Evolutionary conservation across 2,329 filamentous ascomycete species (phyloP).

Genomic region (Ophiostoma triangulosporum): DNA sequence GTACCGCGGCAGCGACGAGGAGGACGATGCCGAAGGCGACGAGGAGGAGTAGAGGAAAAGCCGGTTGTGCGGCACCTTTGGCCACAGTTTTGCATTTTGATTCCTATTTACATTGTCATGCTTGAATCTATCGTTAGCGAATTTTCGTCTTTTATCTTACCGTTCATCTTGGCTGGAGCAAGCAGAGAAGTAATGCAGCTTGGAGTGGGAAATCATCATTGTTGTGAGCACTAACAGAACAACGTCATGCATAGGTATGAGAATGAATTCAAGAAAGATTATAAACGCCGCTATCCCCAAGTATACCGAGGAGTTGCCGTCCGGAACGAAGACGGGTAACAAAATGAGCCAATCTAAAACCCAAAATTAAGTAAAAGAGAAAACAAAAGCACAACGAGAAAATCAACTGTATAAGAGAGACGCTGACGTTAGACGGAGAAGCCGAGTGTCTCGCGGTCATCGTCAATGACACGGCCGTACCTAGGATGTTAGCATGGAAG

Average conservation of each 20-base stretch:
- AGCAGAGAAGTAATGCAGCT: too few relatives aligned
- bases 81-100: not conserved
- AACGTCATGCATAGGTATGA: too few relatives aligned
- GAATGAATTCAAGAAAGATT: too few relatives aligned
- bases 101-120: not conserved
- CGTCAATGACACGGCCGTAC: conserved; percentile 51
- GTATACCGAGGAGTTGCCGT: not conserved
- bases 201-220: too few relatives aligned
- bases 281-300: not conserved
- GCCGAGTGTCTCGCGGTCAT: conserved; percentile 45
- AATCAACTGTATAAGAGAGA: not conserved
- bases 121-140: not conserved
- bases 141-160: too few relatives aligned
- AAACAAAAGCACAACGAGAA: not conserved
- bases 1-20: conserved; percentile 5
- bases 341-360: too few relatives aligned
- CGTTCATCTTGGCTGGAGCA: too few relatives aligned
- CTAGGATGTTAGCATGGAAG: conserved; percentile 22
- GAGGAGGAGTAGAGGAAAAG: conserved; percentile 23
- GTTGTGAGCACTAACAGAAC: too few relatives aligned
- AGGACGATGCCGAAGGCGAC: conserved; percentile 33
- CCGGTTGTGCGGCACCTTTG: not conserved
- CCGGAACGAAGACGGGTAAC: too few relatives aligned
- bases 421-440: conserved; percentile 24
- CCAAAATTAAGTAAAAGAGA: not conserved